Conservation (phyloP, 2,329 filamentous ascomycete species). For the Ophiostoma sp. region DNA sequence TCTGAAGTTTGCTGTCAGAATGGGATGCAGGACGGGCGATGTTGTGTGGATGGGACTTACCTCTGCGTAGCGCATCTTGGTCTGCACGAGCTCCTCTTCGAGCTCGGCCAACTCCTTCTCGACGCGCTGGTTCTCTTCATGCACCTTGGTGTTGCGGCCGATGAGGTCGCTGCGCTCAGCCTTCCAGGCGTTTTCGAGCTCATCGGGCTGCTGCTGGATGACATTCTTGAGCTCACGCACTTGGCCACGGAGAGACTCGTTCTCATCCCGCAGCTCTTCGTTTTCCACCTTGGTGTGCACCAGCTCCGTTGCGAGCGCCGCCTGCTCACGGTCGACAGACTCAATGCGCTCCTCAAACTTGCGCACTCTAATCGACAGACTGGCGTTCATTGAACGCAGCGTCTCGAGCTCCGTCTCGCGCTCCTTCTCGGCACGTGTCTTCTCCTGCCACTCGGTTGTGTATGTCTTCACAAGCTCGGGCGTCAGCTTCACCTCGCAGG, state of each 20-base stretch:
- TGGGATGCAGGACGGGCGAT: background rate
- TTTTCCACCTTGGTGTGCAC: constrained; percentile 92
- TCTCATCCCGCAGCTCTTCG: constrained; percentile 79
- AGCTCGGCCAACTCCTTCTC: constrained; percentile 89
- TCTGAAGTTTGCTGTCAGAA: constrained; percentile 41
- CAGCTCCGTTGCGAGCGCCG: constrained; percentile 82
- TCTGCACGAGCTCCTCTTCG: constrained; percentile 85
- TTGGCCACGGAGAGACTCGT: constrained; percentile 79
- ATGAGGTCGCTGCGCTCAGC: constrained; percentile 87
- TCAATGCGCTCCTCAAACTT: constrained; percentile 82
- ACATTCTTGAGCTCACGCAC: constrained; percentile 79
- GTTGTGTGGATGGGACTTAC: constrained; percentile 48
- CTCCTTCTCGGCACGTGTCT: constrained; percentile 73
- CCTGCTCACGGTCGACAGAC: constrained; percentile 83
- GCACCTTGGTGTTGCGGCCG: constrained; percentile 85
- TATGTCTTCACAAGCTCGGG: constrained; percentile 77
- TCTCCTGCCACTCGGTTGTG: constrained; percentile 85
- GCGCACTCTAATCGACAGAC: constrained; percentile 70
- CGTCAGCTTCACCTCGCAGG: constrained; percentile 79
- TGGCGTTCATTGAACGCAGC: constrained; percentile 60
- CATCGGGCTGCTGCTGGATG: constrained; percentile 81
- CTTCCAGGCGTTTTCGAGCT: constrained; percentile 76
- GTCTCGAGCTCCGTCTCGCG: constrained; percentile 74
- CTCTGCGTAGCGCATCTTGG: constrained; percentile 94
- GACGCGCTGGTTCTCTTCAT: constrained; percentile 82